Base-by-base conservation (phyloP, 495 filamentous ascomycete species). In the Parachaetomium inaequale region DNA sequence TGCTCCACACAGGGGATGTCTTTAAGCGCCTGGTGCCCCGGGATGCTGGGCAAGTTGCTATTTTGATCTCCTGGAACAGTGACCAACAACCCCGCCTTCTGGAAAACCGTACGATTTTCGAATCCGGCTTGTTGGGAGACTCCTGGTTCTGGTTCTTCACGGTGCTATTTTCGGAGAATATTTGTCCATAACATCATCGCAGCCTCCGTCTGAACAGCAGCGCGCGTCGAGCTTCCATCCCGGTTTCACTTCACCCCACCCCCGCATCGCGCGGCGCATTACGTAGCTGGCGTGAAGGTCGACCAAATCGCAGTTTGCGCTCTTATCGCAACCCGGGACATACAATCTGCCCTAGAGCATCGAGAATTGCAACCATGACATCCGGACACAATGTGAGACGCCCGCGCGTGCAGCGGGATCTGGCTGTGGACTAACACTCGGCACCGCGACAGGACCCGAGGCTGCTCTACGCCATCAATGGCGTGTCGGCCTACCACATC, bases 401-500 rank as follows among this genome's bases (percentile, higher is more conserved):
- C 0, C 58, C 15, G 0, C n/a, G 23, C 25, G 6, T 28, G n/a
- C 32, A 38, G 23, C 4, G 12, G 4, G 11, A 43, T 19, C 26
- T 19, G 15, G 36, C 43, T 14, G 19, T 46, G 3, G 17, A 50
- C 64, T 68, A 62, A 68, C 43, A 25, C 15, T 15, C 11, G 17
- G 34, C 21, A 28, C 53, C 21, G 7, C 46, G 50, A 66, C 68
- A 81, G 79, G 91, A 95, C 63, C 90, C 91, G 8, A 87, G 86
- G 69, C 78, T 96, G 40, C 84, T 96, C 53, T 96, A 92, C 78
- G 86, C 88, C 66, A 87, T 96, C 68, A 84, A 84, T 60, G 90
- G 89, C 75, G 92, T 97, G 59, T 82, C 82, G 52, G 92, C 92
- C 55, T 96, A 87, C 74, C 91, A 96, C 72, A 83, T 97, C 59